phyloP scores from a whole-genome alignment of 1,284 basidiomycete species.

The Heliocybe sulcata region DNA sequence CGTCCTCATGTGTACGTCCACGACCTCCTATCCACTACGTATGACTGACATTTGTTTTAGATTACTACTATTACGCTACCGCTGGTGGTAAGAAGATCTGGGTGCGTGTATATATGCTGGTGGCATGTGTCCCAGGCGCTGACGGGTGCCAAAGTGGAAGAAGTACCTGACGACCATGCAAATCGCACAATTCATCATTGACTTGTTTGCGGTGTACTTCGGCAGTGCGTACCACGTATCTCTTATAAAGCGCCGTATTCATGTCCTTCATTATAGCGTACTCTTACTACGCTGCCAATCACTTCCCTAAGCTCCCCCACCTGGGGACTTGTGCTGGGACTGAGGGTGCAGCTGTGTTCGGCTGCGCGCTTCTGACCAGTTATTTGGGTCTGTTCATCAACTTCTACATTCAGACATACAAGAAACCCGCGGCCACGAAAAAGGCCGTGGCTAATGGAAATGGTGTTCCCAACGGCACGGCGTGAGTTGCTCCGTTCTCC shows the following conservation, averaged over 20 bases:
- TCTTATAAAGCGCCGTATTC: slow-evolving; percentile 3
- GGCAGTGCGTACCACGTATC: slow-evolving; percentile 63
- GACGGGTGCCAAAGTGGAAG: slow-evolving; percentile 69
- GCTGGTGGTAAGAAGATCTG: slow-evolving; percentile 94
- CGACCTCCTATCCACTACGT: neutral
- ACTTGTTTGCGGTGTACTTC: slow-evolving; percentile 86
- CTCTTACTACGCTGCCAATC: slow-evolving; percentile 69
- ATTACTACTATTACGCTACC: slow-evolving; percentile 97
- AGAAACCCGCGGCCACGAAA: slow-evolving; percentile 46
- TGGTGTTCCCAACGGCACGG: slow-evolving; percentile 22
- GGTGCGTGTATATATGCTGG: slow-evolving; percentile 36
- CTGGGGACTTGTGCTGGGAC: slow-evolving; percentile 84
- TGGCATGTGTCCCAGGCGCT: too few species aligned
- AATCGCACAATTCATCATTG: slow-evolving; percentile 92
- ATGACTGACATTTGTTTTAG: slow-evolving; percentile 29
- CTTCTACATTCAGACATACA: slow-evolving; percentile 82
- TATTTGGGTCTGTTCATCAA: slow-evolving; percentile 92
- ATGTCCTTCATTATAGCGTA: slow-evolving; percentile 48
- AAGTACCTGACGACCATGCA: slow-evolving; percentile 94
- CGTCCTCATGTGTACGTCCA: slow-evolving; percentile 90
- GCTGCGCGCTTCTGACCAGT: slow-evolving; percentile 81
- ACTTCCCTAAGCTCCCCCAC: slow-evolving; percentile 57
- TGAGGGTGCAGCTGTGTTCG: slow-evolving; percentile 84
- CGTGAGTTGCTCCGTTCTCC: slow-evolving; percentile 7
- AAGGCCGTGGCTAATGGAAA: slow-evolving; percentile 22